Evolutionary conservation across 192 early-diverging fungal genomes (phyloP).

Genomic region (Entrophospora sp.): DNA sequence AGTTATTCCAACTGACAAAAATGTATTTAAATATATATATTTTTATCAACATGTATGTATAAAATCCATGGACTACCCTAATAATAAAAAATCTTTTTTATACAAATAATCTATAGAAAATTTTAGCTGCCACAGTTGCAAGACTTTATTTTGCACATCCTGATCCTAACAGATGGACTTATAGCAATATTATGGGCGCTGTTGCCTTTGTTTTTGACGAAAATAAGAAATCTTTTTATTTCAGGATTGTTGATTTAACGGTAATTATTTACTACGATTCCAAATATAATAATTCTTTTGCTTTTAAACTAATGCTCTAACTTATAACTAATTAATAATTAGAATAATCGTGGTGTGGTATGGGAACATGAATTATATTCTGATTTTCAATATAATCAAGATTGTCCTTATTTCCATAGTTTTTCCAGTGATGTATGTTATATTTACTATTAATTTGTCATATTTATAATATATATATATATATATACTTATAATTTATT

Average conservation of each 20-base stretch:
- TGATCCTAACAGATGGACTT: constrained; percentile 55
- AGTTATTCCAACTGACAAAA: constrained; percentile 43
- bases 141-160: constrained; percentile 67
- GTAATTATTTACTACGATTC: no score
- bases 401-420: constrained; percentile 59
- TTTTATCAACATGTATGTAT: not conserved
- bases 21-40: no score
- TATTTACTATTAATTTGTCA: not conserved
- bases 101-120: constrained; percentile 72
- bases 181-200: constrained; percentile 61
- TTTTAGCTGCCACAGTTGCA: constrained; percentile 66
- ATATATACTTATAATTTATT: not conserved
- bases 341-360: constrained; percentile 46
- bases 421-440: constrained; percentile 55
- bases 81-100: not conserved
- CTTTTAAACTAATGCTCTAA: not conserved
- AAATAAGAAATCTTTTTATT: constrained; percentile 54
- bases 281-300: no score
- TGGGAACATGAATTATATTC: constrained; percentile 80
- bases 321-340: not conserved
- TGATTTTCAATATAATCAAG: constrained; percentile 56
- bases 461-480: not conserved
- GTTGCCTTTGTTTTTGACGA: constrained; percentile 58
- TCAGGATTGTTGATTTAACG: constrained; percentile 61
- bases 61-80: not conserved